Evolutionary conservation across 352 stramenopile species (phyloP), one percentile per base, ranked within the genome.

Genomic region (Hyaloperonospora arabidopsidis): DNA sequence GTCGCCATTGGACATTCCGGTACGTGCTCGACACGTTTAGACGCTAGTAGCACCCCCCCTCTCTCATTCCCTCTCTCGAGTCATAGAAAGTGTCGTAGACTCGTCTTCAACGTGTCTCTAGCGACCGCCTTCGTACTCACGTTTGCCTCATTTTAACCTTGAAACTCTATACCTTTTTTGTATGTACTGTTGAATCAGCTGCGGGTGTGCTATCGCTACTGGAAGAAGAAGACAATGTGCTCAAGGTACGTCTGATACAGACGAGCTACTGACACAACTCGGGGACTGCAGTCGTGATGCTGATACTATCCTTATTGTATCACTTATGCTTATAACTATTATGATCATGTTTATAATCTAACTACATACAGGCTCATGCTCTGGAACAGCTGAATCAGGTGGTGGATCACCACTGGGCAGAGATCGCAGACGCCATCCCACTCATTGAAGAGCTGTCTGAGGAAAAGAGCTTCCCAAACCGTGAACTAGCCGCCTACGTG

Each of bases 401-500:
- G 23, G 89, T 98, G 41, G 93, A 98, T 68, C 69, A 89, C 49
- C 93, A 95, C 69, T 98, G 93, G 93, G 83, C 91, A 7, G 93
- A 98, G 67, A 95, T 97, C 49, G 81, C 89, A 19, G 85, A 97
- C 45, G 84, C 84, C 43, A 84, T 98, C 28, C 79, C 89, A 22
- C 60, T 94, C 19, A 97, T 98, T 38, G 93, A 98, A 67, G 89
- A 78, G 41, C 72, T 98, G n/a, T 93, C 84, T 43, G 93, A 98
- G 64, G 87, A 97, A 57, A 84, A 94, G 29, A 63, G 66, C n/a
- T 98, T 97, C 62, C 71, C 84, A 36, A 73, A 94, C 44, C 82
- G 81, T 36, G 85, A 97, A 46, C 74, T 98, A 36, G 93, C 93
- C 12, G 93, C 93, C 13, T 84, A 75, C 29, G 82, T 98, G 38